Percentiles rank a stretch among this genome's conserved stretches.
These are phyloP conservation scores for Jamesozyma hellenica DNA, from an alignment of 805 yeast genomes.

Conservation along the genomic window DNA sequence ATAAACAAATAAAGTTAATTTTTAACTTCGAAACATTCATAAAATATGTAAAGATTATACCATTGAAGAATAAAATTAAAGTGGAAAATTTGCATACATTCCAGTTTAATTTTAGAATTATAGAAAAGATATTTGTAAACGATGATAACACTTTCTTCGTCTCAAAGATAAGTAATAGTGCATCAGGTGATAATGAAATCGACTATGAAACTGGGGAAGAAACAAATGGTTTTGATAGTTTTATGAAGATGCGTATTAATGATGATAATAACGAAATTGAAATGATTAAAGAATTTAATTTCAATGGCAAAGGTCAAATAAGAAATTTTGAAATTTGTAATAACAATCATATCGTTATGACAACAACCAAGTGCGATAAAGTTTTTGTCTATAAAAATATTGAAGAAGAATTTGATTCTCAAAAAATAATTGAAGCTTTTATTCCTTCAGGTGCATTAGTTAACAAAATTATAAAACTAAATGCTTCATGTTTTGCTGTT, in stretches of 20 bases:
- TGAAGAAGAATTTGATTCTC: not conserved
- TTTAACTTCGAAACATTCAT: slow-evolving; percentile 10
- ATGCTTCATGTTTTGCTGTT: not conserved
- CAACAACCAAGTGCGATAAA: not conserved
- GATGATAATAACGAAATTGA: slow-evolving; percentile 1
- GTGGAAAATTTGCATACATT: slow-evolving; percentile 4
- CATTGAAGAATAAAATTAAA: slow-evolving; percentile 10
- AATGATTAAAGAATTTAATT: slow-evolving; percentile 2
- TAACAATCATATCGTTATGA: slow-evolving; percentile 3
- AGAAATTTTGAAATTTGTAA: slow-evolving; percentile 11
- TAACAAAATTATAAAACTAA: not conserved
- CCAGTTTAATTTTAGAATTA: slow-evolving; percentile 3
- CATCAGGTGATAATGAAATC: not conserved
- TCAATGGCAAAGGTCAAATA: slow-evolving; percentile 8
- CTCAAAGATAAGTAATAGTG: slow-evolving; percentile 1
- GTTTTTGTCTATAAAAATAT: not conserved
- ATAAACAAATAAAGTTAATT: slow-evolving; percentile 5
- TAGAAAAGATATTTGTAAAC: slow-evolving; percentile 3
- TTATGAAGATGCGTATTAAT: not conserved
- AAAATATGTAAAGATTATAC: slow-evolving; percentile 11
- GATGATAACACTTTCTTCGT: slow-evolving; percentile 7
- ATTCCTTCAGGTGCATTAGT: not conserved
- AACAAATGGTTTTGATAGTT: not conserved
- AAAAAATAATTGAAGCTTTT: not conserved
- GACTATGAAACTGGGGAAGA: not conserved